These are phyloP conservation scores for Apophysomyces elegans DNA, from an alignment of 371 early-diverging fungal species.

Conservation along the genomic window DNA sequence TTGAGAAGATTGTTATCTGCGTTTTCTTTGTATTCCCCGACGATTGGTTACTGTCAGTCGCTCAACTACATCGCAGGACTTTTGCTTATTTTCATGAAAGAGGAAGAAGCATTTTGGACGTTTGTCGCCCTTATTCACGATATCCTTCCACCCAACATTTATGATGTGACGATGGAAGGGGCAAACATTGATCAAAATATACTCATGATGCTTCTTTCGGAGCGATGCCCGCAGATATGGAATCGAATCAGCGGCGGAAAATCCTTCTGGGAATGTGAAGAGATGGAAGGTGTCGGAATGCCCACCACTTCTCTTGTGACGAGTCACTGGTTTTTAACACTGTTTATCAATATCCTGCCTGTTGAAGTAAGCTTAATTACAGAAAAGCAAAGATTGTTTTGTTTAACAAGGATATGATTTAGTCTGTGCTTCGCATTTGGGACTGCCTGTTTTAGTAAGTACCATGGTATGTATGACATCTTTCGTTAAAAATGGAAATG, in stretches of 20 bases:
- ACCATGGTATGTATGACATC: not conserved
- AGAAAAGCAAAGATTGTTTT: slow-evolving; percentile 5
- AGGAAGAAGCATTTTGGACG: slow-evolving; percentile 85
- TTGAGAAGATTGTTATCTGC: slow-evolving; percentile 74
- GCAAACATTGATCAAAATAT: slow-evolving; percentile 83
- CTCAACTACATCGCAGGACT: slow-evolving; percentile 87
- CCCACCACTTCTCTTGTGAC: slow-evolving; percentile 78
- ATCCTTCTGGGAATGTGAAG: slow-evolving; percentile 61
- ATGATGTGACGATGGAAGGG: slow-evolving; percentile 82
- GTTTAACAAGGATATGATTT: slow-evolving; percentile 6
- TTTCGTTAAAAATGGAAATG: not conserved
- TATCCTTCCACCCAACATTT: slow-evolving; percentile 77
- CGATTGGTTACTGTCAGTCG: slow-evolving; percentile 89
- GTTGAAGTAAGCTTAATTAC: slow-evolving; percentile 49
- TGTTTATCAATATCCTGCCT: slow-evolving; percentile 78
- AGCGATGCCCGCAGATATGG: slow-evolving; percentile 62
- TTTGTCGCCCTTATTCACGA: slow-evolving; percentile 74
- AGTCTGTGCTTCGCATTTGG: slow-evolving; percentile 83
- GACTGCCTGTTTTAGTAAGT: slow-evolving; percentile 81
- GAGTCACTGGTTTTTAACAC: slow-evolving; percentile 80
- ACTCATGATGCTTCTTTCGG: slow-evolving; percentile 65
- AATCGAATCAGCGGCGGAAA: slow-evolving; percentile 49
- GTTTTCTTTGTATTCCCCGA: slow-evolving; percentile 64
- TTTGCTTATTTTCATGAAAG: slow-evolving; percentile 74
- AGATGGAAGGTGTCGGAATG: slow-evolving; percentile 54